A percentile compares a stretch with the other conserved stretches of the same genome.
phyloP scores from a whole-genome alignment of 2,329 filamentous ascomycete species.

The Tolypocladium sp. region DNA sequence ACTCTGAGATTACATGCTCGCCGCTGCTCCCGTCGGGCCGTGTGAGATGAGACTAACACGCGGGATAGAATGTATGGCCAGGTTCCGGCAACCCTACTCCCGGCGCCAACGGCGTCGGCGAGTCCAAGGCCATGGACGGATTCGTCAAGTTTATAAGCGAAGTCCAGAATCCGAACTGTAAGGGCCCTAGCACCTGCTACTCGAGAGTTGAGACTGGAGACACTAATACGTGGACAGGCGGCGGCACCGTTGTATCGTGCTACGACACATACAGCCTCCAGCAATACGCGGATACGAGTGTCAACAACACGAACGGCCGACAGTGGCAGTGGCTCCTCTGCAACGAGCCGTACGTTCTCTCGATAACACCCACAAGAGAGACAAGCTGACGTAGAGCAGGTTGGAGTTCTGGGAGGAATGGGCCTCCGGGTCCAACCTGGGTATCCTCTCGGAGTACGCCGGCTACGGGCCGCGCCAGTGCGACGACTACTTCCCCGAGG shows the following conservation, averaged over 20 bases:
- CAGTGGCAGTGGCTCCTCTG: conserved; percentile 55
- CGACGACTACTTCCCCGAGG: conserved; percentile 41
- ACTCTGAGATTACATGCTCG: background rate
- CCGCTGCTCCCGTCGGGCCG: background rate
- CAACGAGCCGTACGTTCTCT: conserved; percentile 45
- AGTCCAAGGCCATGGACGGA: conserved; percentile 42
- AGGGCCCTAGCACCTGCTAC: conserved; percentile 10
- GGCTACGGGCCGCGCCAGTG: conserved; percentile 49
- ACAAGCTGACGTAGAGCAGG: conserved; percentile 1
- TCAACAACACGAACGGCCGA: conserved; percentile 36
- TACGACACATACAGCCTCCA: conserved; percentile 13
- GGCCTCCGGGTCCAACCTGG: conserved; percentile 18
- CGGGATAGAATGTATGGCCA: conserved; percentile 9
- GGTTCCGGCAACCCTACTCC: conserved; percentile 6
- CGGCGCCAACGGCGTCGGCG: conserved; percentile 35
- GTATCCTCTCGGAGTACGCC: conserved; percentile 41
- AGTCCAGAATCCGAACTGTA: conserved; percentile 35
- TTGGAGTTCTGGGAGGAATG: conserved; percentile 12
- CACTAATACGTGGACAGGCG: conserved; percentile 21
- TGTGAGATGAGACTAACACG: background rate
- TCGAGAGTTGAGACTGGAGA: no score
- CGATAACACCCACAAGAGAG: background rate
- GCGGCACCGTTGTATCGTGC: conserved; percentile 22
- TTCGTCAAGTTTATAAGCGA: conserved; percentile 45
- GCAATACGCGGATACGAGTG: conserved; percentile 38